These are phyloP conservation scores for Russula foetens DNA, from an alignment of 768 basidiomycete genomes.

Conservation along the genomic window DNA sequence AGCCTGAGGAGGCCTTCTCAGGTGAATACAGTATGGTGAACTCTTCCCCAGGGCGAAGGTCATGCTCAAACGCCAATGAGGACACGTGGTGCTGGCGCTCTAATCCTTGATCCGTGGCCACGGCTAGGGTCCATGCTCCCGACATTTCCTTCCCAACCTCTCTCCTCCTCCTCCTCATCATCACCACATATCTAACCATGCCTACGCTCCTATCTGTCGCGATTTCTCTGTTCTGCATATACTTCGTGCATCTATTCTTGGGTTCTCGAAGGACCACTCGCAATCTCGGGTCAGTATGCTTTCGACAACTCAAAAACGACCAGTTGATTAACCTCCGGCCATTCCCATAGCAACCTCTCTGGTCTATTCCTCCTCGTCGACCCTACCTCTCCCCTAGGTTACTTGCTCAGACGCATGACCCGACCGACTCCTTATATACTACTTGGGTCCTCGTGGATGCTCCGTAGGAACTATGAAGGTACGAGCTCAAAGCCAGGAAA, in stretches of 20 bases:
- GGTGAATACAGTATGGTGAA: too few relatives aligned
- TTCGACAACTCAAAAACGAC: not conserved
- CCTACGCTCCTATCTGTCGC: not conserved
- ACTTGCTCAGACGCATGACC: not conserved
- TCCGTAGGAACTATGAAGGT: not conserved
- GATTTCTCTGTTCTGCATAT: not conserved
- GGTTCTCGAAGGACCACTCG: not conserved
- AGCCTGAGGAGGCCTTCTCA: too few relatives aligned
- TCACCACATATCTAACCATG: not conserved
- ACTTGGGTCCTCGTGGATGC: not conserved
- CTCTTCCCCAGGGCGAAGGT: too few relatives aligned
- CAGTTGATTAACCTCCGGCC: too few relatives aligned
- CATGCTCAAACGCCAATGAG: too few relatives aligned
- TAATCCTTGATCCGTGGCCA: too few relatives aligned
- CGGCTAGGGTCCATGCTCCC: too few relatives aligned
- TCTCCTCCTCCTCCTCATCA: too few relatives aligned
- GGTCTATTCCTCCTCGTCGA: conserved; percentile 1
- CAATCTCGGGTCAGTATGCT: not conserved
- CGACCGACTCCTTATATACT: not conserved
- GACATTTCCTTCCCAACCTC: too few relatives aligned
- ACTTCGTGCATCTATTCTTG: not conserved
- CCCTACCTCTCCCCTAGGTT: not conserved
- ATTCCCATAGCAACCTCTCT: not conserved
- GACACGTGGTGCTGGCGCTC: too few relatives aligned
- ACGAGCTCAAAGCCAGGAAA: not conserved